Percentiles rank a stretch among this genome's conserved stretches.
These are phyloP conservation scores for Hymenochaete sp. DNA, from an alignment of 1,284 basidiomycete genomes.

Conservation along the genomic window DNA sequence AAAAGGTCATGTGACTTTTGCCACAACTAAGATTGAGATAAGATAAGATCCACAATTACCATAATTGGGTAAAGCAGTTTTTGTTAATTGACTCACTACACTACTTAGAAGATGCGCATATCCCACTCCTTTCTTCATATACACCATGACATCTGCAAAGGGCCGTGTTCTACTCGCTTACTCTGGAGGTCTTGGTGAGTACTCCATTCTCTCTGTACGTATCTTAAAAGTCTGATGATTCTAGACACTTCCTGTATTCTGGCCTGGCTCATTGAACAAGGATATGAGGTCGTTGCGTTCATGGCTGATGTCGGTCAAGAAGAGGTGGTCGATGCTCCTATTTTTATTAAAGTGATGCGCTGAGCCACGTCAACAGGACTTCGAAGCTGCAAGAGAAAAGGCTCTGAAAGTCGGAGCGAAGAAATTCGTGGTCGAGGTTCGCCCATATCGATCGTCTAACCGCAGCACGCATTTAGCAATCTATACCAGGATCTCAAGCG, in stretches of 20 bases:
- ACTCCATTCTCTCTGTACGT: slow-evolving; percentile 4
- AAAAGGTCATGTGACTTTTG: too few relatives aligned
- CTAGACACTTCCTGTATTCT: slow-evolving; percentile 94
- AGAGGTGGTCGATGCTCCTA: slow-evolving; percentile 49
- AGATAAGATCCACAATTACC: too few relatives aligned
- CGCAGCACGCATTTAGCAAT: not conserved
- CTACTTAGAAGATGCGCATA: too few relatives aligned
- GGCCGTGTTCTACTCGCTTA: slow-evolving; percentile 92
- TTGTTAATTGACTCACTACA: too few relatives aligned
- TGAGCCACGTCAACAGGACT: slow-evolving; percentile 54
- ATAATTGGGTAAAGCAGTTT: too few relatives aligned
- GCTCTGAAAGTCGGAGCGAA: slow-evolving; percentile 89
- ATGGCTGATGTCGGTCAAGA: slow-evolving; percentile 99
- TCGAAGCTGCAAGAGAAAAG: slow-evolving; percentile 87
- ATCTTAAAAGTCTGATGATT: not conserved
- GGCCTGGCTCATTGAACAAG: slow-evolving; percentile 95
- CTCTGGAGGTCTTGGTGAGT: slow-evolving; percentile 93
- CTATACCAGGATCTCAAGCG: slow-evolving; percentile 74
- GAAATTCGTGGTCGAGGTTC: slow-evolving; percentile 87
- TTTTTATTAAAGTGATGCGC: not conserved
- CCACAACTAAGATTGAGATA: too few relatives aligned
- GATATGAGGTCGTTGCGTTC: slow-evolving; percentile 96
- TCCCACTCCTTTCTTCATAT: slow-evolving; percentile 5
- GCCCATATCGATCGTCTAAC: not conserved
- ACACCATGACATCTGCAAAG: slow-evolving; percentile 31